Conservation (phyloP, 2,329 filamentous ascomycete genomes). For the Aquanectria penicillioides region DNA sequence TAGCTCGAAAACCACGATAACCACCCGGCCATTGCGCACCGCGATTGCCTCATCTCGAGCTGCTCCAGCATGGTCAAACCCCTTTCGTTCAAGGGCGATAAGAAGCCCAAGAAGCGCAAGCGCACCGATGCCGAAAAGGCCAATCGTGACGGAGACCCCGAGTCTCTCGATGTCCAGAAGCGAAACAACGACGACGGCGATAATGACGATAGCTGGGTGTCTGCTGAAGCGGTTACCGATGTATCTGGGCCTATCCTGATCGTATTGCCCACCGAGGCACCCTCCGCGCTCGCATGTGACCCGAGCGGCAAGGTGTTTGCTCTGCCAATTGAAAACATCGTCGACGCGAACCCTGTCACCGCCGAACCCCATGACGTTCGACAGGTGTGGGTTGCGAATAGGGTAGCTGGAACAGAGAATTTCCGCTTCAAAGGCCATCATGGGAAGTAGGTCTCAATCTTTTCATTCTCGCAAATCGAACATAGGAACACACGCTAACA, state of each 20-base stretch:
- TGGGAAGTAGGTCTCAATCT: conserved; percentile 69
- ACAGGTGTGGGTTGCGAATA: conserved; percentile 93
- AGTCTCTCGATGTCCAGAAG: conserved; percentile 27
- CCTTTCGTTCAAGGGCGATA: conserved; percentile 96
- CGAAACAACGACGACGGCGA: conserved; percentile 48
- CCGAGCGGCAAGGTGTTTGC: conserved; percentile 87
- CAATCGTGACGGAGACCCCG: conserved; percentile 40
- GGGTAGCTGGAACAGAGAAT: conserved; percentile 81
- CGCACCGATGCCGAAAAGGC: conserved; percentile 65
- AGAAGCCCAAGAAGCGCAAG: conserved; percentile 93
- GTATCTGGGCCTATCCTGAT: conserved; percentile 85
- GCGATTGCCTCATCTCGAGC: neutral
- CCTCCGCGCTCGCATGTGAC: conserved; percentile 85
- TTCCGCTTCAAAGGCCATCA: conserved; percentile 92
- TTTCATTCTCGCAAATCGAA: too few species aligned
- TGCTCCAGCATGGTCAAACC: conserved; percentile 78
- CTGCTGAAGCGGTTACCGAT: conserved; percentile 78
- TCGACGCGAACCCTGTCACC: conserved; percentile 82
- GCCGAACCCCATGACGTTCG: conserved; percentile 96
- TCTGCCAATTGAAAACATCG: conserved; percentile 83
- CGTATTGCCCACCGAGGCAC: conserved; percentile 78
- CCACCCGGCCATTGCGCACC: neutral
- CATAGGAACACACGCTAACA: conserved; percentile 20
- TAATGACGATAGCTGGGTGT: conserved; percentile 91
- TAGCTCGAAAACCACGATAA: neutral